Base-by-base conservation (phyloP, 2,329 filamentous ascomycete genomes). In the Alternaria conjuncta region DNA sequence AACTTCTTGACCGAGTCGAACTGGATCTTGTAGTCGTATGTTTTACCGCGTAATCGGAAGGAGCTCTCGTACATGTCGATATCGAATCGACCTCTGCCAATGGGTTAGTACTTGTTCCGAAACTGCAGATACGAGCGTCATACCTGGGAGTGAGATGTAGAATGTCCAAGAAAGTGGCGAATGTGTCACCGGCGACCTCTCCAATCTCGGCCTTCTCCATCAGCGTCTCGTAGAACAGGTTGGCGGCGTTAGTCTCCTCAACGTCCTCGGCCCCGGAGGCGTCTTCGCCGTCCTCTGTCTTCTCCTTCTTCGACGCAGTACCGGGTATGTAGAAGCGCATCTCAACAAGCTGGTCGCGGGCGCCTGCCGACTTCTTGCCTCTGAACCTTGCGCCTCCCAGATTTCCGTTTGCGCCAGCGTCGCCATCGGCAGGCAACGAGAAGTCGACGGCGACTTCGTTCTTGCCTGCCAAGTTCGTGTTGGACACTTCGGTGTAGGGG, bases 21-120 rank as follows among this genome's bases (percentile, higher is more conserved):
- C 80, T 97, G 94, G 70, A 99, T 98, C 87, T 99, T 99, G 89
- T 99, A 99, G 84, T 99, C 96, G 85, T 99, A 99, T 23, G 96
- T 99, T 84, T 99, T 99, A 76, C 96, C 96, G 70, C 96, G 95
- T 66, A 99, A 87, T 67, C 96, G 92, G 87, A 99, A 98, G 3
- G 96, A 98, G 15, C 89, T 91, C 81, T 98, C 96, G 87, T 99
- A 99, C 92, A 99, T 97, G 81, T 99, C 96, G 83, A 99, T 97
- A 80, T 98, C 96, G 86, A 99, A 99, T 71, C 96, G 95, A 80
- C 96, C 96, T 92, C 96, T 94, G 82, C 65, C 63, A 80, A 67
- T 81, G 75, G 47, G 41, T 63, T 60, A 66, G 47, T 61, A 21
- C 20, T 11, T n/a, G 9, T n/a, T 12, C 13, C 5, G 7, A 53